Percentiles rank a stretch among this genome's conserved stretches.
phyloP scores from a whole-genome alignment of 2,329 filamentous ascomycete genomes.

The Eutypa lata region DNA sequence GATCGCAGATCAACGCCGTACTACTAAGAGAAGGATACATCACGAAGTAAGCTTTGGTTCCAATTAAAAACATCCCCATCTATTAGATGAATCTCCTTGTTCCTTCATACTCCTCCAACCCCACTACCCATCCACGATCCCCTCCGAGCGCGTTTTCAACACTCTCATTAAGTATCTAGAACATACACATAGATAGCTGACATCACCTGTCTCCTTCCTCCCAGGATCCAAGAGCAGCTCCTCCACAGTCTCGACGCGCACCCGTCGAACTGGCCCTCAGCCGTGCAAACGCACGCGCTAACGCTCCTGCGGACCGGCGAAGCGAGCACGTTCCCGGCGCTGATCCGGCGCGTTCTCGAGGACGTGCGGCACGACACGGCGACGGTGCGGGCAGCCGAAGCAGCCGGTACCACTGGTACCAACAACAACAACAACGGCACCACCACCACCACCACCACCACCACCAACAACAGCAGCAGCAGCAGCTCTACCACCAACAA shows the following conservation, averaged over 20 bases:
- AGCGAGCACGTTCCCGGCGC: conserved; percentile 57
- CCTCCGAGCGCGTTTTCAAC: too few species aligned
- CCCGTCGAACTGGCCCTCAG: conserved; percentile 60
- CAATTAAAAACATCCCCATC: too few species aligned
- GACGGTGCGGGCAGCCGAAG: conserved; percentile 15
- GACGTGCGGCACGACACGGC: conserved; percentile 55
- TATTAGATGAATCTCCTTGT: too few species aligned
- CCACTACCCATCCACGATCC: too few species aligned
- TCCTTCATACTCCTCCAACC: conserved; percentile 2
- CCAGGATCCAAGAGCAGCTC: conserved; percentile 62
- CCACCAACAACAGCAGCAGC: conserved; percentile 26
- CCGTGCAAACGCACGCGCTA: conserved; percentile 58
- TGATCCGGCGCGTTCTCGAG: conserved; percentile 58
- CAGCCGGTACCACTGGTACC: conserved; percentile 20
- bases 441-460: conserved; percentile 18
- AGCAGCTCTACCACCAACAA: conserved; percentile 18
- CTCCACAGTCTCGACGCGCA: conserved; percentile 60
- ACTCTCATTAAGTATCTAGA: too few species aligned
- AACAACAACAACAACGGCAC: conserved; percentile 26
- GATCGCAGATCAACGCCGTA: conserved; percentile 59
- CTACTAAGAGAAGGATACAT: conserved; percentile 59
- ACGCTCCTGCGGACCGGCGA: conserved; percentile 59
- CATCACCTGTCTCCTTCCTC: too few species aligned
- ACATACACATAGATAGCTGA: too few species aligned
- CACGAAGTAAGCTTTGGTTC: conserved; percentile 47